phyloP scores from a whole-genome alignment of 139 green algal species.

The Chlamydomonas incerta region DNA sequence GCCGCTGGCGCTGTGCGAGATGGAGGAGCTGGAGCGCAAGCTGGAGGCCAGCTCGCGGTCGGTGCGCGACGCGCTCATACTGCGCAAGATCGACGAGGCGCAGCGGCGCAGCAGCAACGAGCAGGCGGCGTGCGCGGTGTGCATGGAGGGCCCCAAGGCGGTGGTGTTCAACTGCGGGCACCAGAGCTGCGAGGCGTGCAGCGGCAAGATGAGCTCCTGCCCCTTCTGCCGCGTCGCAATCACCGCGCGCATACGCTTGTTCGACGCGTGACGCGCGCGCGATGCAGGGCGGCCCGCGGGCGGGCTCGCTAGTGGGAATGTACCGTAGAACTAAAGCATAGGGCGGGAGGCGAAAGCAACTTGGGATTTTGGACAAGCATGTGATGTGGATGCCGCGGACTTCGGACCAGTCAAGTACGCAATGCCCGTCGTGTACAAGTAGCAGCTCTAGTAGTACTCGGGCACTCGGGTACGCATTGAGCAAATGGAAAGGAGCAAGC shows the following conservation, averaged over 20 bases:
- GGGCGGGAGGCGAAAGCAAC: not conserved
- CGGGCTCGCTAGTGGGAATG: too few relatives aligned
- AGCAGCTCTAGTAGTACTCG: too few relatives aligned
- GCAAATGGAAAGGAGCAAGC: too few relatives aligned
- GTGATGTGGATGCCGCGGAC: too few relatives aligned
- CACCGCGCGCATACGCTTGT: constrained; percentile 47
- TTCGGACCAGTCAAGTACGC: too few relatives aligned
- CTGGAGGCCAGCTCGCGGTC: constrained; percentile 43
- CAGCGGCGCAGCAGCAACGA: constrained; percentile 37
- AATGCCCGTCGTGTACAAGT: too few relatives aligned
- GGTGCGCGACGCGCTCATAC: constrained; percentile 52
- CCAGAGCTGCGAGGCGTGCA: constrained; percentile 56
- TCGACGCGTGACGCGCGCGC: constrained; percentile 30
- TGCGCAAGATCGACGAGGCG: constrained; percentile 54
- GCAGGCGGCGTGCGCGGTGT: constrained; percentile 51
- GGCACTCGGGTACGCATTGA: too few relatives aligned
- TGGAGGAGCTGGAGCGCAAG: constrained; percentile 52
- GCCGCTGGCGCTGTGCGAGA: not conserved
- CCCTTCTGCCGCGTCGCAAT: constrained; percentile 61
- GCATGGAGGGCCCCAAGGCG: constrained; percentile 52
- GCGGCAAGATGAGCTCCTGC: constrained; percentile 44
- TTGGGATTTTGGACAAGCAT: not conserved
- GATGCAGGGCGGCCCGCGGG: too few relatives aligned
- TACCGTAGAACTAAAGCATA: too few relatives aligned
- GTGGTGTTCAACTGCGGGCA: constrained; percentile 69